Base-by-base conservation (phyloP, 805 yeast species). In the Candida bentonensis region DNA sequence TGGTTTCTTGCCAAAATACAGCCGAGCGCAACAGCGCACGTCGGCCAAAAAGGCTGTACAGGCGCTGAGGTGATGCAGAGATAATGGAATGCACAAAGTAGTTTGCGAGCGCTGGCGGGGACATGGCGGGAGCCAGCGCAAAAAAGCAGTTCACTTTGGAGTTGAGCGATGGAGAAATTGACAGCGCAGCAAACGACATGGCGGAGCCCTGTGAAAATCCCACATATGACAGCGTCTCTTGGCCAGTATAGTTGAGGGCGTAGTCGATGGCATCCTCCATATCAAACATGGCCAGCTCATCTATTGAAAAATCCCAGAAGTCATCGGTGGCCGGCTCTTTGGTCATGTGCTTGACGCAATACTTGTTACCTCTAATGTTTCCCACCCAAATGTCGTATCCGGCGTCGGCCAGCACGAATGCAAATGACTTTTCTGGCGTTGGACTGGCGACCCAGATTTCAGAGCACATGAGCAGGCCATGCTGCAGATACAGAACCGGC, bases 361-460 rank as follows among this genome's bases (percentile, higher is more conserved):
- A 89, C 64, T 89, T 92, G 64, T 89, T 92, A 9, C 95, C 95
- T 46, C 95, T 70, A 57, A 85, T 86, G 60, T 85, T 85, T 1
- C 97, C 97, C 51, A 89, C 66, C 89, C 94, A 89, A 3, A 89
- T 96, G 56, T 92, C 97, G 61, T 79, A 89, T 1, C 96, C 96
- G 36, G 78, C 60, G 47, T 86, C 92, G 46, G 80, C 81, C 26
- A 89, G 68, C 2, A 76, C 65, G 58, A 83, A 81, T 0, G 97
- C 96, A 41, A 92, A 62, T 49, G 78, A 76, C 41, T 69, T 66
- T 50, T 62, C 47, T 47, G 72, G 67, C 47, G 71, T 61, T 46
- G 66, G 46, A 44, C 65, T 62, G 58, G 76, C 71, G 56, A 78
- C 60, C 94, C 94, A 82, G 22, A 83, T 68, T 55, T 92, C 97